Percentiles rank a stretch among this genome's conserved stretches.
Conservation (phyloP, 2,329 filamentous ascomycete species). For the Alternaria novae-zelandiae region DNA sequence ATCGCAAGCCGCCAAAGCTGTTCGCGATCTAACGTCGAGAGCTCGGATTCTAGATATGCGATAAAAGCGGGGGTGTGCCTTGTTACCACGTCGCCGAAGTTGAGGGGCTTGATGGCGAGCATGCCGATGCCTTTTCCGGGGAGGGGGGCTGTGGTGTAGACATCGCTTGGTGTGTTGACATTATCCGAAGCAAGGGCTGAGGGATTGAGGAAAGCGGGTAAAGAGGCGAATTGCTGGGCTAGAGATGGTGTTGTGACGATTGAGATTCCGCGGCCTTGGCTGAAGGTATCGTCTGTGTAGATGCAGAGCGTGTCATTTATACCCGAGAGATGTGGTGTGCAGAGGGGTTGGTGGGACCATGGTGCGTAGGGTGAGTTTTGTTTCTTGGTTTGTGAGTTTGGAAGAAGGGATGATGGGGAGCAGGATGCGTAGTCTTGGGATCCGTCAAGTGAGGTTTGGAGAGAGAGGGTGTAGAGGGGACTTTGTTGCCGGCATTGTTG, state of each 20-base stretch:
- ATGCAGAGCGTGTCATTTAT: constrained; percentile 38
- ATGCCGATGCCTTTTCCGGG: constrained; percentile 42
- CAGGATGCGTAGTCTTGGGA: constrained; percentile 8
- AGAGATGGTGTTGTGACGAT: constrained; percentile 43
- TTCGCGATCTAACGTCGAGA: constrained; percentile 37
- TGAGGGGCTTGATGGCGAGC: constrained; percentile 29
- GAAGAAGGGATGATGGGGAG: accelerated
- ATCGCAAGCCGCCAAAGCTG: constrained; percentile 34
- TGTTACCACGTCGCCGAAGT: constrained; percentile 33
- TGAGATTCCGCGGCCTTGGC: constrained; percentile 40
- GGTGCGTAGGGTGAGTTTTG: constrained; percentile 6
- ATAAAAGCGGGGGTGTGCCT: constrained; percentile 42
- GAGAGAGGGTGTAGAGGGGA: constrained; percentile 12
- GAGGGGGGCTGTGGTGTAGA: constrained; percentile 30
- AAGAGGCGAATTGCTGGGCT: constrained; percentile 25
- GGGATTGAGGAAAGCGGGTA: constrained; percentile 33
- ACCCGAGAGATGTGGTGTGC: constrained; percentile 28
- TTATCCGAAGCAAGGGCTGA: constrained; percentile 3
- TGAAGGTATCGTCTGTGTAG: constrained; percentile 38
- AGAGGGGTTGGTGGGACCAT: constrained; percentile 39
- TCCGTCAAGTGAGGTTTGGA: constrained; percentile 22
- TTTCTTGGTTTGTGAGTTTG: not conserved
- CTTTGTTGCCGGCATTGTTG: constrained; percentile 38
- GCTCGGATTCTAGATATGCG: constrained; percentile 37
- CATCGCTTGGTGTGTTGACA: constrained; percentile 27